Conservation (phyloP, 73 alveolate species). For the Breviolum minutum region DNA sequence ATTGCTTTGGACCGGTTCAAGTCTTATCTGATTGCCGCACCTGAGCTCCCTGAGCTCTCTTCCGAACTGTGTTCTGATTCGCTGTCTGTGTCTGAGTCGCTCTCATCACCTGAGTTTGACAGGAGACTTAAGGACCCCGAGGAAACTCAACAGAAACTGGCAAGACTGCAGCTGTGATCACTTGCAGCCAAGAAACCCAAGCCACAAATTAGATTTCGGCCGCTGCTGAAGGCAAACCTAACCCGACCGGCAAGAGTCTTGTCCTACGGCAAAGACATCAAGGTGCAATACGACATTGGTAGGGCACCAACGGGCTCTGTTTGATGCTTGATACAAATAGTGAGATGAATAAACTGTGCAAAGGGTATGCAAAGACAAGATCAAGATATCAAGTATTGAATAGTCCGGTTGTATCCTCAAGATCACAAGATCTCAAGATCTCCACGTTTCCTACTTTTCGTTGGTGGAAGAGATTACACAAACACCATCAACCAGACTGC, state of each 20-base stretch:
- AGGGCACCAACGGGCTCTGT: too few species aligned
- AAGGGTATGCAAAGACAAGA: too few species aligned
- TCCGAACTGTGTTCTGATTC: background rate
- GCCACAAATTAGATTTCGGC: constrained; percentile 62
- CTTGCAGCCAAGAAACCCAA: background rate
- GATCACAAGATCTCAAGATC: too few species aligned
- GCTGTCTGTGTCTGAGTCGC: constrained; percentile 41
- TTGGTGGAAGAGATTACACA: too few species aligned
- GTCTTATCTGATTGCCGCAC: background rate
- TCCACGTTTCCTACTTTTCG: too few species aligned
- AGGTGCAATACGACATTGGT: too few species aligned
- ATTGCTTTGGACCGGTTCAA: too few species aligned
- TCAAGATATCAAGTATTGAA: too few species aligned
- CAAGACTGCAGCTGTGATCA: background rate
- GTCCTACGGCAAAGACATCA: constrained; percentile 12
- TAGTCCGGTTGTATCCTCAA: too few species aligned
- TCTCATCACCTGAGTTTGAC: constrained; percentile 25
- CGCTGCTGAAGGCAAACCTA: constrained; percentile 15
- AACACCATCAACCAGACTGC: background rate
- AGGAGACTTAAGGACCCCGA: background rate
- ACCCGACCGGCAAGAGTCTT: constrained; percentile 85
- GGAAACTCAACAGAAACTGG: background rate
- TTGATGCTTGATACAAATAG: too few species aligned
- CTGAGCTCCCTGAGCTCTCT: constrained; percentile 3
- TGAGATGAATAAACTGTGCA: too few species aligned